A percentile compares a stretch with the other conserved stretches of the same genome.
phyloP scores from a whole-genome alignment of 1,284 basidiomycete species.

The Cerioporus squamosus region DNA sequence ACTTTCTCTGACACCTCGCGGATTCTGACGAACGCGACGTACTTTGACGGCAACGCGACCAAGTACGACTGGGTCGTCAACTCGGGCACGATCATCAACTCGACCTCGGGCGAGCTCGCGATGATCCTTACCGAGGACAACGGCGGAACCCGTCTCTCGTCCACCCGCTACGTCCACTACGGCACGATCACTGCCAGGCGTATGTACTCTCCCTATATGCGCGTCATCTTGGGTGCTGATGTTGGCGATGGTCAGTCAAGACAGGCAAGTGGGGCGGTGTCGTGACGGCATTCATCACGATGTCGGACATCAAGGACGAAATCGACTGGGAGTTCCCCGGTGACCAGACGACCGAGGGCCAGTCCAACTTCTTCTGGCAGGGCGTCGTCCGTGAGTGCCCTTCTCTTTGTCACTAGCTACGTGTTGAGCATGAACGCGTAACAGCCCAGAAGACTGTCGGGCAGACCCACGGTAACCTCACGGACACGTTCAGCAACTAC shows the following conservation, averaged over 20 bases:
- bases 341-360: constrained; percentile 59
- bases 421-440: neutral
- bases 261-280: constrained; percentile 75
- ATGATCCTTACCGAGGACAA: constrained; percentile 69
- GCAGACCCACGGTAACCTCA: constrained; percentile 46
- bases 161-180: constrained; percentile 83
- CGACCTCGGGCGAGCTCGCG: constrained; percentile 65
- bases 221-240: no score
- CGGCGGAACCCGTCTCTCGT: constrained; percentile 77
- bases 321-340: constrained; percentile 88
- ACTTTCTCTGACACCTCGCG: constrained; percentile 69
- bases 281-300: constrained; percentile 84
- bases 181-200: constrained; percentile 74
- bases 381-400: constrained; percentile 66
- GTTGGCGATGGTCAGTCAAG: constrained; percentile 50
- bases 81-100: constrained; percentile 66
- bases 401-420: neutral
- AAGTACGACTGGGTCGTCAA: constrained; percentile 76
- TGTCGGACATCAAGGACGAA: constrained; percentile 86
- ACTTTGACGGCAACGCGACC: constrained; percentile 76
- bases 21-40: constrained; percentile 65
- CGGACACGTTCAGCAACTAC: constrained; percentile 70
- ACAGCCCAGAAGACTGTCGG: constrained; percentile 50
- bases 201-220: constrained; percentile 39
- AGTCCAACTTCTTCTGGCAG: constrained; percentile 84